Conservation (phyloP, 768 basidiomycete species). For the Galerina sulciceps region DNA sequence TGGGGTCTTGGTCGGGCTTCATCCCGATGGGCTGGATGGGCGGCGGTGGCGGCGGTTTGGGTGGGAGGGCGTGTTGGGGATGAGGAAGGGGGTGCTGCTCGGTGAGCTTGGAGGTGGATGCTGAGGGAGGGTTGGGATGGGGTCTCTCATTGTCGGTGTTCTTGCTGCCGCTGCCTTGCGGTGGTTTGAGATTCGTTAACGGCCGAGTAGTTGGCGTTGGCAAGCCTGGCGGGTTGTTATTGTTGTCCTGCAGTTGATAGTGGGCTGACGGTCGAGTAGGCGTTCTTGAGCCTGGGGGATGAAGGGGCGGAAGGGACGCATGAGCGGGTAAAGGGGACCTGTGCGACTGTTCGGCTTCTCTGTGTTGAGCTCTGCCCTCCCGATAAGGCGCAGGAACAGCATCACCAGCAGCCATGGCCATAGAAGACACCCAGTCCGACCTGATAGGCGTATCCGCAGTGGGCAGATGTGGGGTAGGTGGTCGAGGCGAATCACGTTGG, state of each 20-base stretch:
- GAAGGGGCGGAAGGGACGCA: slow-evolving; percentile 13
- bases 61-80: slow-evolving; percentile 20
- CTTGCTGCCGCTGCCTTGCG: too few relatives aligned
- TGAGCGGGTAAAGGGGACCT: slow-evolving; percentile 14
- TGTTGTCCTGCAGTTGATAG: too few relatives aligned
- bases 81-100: slow-evolving; percentile 10
- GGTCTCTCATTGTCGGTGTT: too few relatives aligned
- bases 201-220: too few relatives aligned
- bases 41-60: slow-evolving; percentile 20
- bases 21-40: slow-evolving; percentile 43
- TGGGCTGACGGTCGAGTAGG: too few relatives aligned
- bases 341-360: not conserved
- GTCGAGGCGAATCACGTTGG: too few relatives aligned
- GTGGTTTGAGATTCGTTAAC: too few relatives aligned
- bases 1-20: slow-evolving; percentile 46
- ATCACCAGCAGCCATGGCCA: slow-evolving; percentile 39
- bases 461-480: too few relatives aligned
- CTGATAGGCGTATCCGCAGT: slow-evolving; percentile 23
- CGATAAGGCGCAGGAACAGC: not conserved
- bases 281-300: not conserved
- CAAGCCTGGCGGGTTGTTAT: too few relatives aligned
- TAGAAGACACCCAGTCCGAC: slow-evolving; percentile 44
- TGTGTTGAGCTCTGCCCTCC: not conserved
- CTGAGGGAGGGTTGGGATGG: too few relatives aligned
- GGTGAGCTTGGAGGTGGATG: too few relatives aligned